These are phyloP conservation scores for Neoboletus subvelutipes DNA, from an alignment of 768 basidiomycete species.

Conservation along the genomic window DNA sequence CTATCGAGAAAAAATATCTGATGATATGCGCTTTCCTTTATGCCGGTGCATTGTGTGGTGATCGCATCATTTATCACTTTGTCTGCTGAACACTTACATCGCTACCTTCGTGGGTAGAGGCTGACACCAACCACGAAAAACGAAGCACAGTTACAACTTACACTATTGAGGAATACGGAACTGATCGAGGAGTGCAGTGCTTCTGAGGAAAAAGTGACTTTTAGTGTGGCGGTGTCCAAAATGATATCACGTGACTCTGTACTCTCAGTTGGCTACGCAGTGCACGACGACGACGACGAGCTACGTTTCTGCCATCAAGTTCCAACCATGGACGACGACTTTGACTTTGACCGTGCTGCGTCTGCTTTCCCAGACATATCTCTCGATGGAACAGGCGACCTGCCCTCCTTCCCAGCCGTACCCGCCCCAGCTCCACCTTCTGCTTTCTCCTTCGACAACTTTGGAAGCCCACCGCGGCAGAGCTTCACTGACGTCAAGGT, in stretches of 20 bases:
- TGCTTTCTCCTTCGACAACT: constrained; percentile 67
- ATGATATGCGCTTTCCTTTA: too few relatives aligned
- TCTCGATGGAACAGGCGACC: constrained; percentile 61
- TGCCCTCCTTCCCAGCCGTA: constrained; percentile 42
- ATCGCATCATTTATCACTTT: too few relatives aligned
- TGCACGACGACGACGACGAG: neutral
- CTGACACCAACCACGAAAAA: too few relatives aligned
- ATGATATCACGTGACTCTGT: constrained; percentile 10
- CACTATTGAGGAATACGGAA: too few relatives aligned
- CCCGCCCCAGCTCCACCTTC: constrained; percentile 34
- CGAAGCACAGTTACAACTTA: too few relatives aligned
- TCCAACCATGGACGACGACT: constrained; percentile 41
- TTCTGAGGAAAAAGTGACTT: too few relatives aligned
- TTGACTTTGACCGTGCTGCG: constrained; percentile 81
- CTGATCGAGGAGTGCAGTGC: too few relatives aligned
- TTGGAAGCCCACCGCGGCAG: constrained; percentile 47
- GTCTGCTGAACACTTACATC: too few relatives aligned
- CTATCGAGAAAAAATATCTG: too few relatives aligned
- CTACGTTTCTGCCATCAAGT: neutral
- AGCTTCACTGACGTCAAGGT: constrained; percentile 63
- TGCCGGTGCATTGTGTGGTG: too few relatives aligned
- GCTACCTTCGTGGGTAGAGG: too few relatives aligned
- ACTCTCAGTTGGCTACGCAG: neutral
- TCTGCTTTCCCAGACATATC: constrained; percentile 85
- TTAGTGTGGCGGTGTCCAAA: too few relatives aligned